Conservation (phyloP, 139 green algal species). For the Zygnema circumcarinatum region DNA sequence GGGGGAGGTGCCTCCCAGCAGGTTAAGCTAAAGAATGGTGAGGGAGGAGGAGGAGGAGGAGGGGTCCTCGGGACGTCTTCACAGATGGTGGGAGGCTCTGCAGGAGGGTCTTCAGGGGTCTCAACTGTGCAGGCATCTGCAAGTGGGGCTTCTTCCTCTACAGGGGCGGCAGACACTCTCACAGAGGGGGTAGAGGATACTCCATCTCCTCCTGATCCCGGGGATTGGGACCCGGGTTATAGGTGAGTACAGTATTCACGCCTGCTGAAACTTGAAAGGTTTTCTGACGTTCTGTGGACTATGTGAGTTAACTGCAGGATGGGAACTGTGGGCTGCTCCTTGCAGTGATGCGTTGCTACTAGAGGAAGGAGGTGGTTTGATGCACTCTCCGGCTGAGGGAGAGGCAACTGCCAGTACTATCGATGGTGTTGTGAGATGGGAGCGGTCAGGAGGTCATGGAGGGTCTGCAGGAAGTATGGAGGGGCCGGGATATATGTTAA, state of each 20-base stretch:
- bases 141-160: slow-evolving; percentile 7
- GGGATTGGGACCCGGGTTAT: slow-evolving; percentile 23
- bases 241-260: too few species aligned
- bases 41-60: background rate
- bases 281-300: too few species aligned
- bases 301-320: background rate
- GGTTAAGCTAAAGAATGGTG: background rate
- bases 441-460: background rate
- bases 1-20: background rate
- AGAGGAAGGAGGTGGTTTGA: background rate
- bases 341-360: slow-evolving; percentile 28
- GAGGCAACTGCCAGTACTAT: background rate
- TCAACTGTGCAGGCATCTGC: background rate
- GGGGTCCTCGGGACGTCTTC: background rate
- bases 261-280: too few species aligned
- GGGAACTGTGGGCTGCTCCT: background rate
- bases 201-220: slow-evolving; percentile 15
- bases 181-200: background rate
- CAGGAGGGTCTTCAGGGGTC: background rate
- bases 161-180: background rate
- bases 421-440: background rate
- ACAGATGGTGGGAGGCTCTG: background rate
- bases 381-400: background rate
- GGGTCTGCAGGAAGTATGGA: background rate
- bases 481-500: too few species aligned